Base-by-base conservation (phyloP, 768 basidiomycete genomes). In the Saitozyma sp. region DNA sequence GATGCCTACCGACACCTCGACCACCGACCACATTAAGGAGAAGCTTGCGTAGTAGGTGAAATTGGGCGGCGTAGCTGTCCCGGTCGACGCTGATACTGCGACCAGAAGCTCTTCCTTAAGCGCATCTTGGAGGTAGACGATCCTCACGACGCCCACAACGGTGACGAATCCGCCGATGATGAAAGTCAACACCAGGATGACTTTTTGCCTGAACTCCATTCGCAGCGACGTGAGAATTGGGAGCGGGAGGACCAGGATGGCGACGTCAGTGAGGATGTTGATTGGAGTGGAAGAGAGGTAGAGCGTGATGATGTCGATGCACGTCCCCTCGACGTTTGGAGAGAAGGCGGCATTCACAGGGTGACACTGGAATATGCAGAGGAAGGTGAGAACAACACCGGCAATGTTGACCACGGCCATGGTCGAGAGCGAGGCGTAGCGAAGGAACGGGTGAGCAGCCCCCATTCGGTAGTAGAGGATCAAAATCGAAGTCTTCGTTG, bases 211-310 rank as follows among this genome's bases (percentile, higher is more conserved):
- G 40, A 60, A 62, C 57, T 76, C 75, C 71, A 78, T 75, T 8
- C 75, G 69, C 9, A 78, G 65, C n/a, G 62, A 41, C 5, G 77
- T 78, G 39, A 78, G 69, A 54, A 76, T 75, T 5, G 77, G 77
- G 43, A 78, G 62, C 8, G 77, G 77, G 1, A 76, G 65, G 8
- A 73, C 54, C 17, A 78, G 63, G 56, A 78, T 75, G 6, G 77
- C 73, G 14, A 73, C 62, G 56, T 78, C 77, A 38, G 77, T 78
- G 50, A 78, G 67, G 52, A 78, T 63, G 61, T 73, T 76, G 67
- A 78, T 71, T 2, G 77, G 77, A 16, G 75, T 73, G 8, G 71
- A 67, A 11, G 73, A 68, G 48, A 76, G 71, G 57, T 76, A 78
- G 43, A 78, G 67, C 3, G 71, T 51, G 10, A 78, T 68, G 29